These are phyloP conservation scores for Globisporangium nagaii DNA, from an alignment of 352 stramenopile species.

Conservation along the genomic window DNA sequence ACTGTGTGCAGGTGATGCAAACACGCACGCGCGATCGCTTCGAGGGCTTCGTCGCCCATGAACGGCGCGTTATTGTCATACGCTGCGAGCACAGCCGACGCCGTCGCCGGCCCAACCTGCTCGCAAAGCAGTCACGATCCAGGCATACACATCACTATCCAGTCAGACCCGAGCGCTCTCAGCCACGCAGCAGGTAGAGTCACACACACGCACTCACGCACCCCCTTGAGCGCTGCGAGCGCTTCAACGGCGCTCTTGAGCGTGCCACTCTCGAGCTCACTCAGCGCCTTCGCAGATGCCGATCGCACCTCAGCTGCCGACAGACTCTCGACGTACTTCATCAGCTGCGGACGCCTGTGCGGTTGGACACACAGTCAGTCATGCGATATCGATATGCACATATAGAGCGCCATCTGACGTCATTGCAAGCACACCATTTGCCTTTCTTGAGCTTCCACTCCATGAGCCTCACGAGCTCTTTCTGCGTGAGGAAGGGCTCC, in stretches of 20 bases:
- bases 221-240: conserved; percentile 63
- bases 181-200: too few species aligned
- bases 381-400: too few species aligned
- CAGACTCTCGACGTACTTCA: conserved; percentile 61
- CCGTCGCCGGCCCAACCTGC: conserved; percentile 72
- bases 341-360: conserved; percentile 57
- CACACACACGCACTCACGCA: conserved; percentile 20
- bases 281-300: conserved; percentile 36
- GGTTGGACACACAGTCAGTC: not conserved
- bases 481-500: conserved; percentile 38
- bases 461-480: conserved; percentile 61
- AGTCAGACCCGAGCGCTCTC: too few species aligned
- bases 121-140: not conserved
- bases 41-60: conserved; percentile 77
- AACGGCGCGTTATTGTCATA: conserved; percentile 67
- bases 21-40: conserved; percentile 50
- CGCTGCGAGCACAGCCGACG: conserved; percentile 62
- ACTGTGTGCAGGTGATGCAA: too few species aligned
- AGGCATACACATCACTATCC: not conserved
- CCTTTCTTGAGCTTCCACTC: conserved; percentile 84
- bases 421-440: conserved; percentile 70
- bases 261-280: conserved; percentile 14
- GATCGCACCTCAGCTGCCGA: conserved; percentile 36
- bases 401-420: too few species aligned
- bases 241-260: conserved; percentile 43